These are phyloP conservation scores for Diaporthe humulicola DNA, from an alignment of 2,329 filamentous ascomycete genomes.

Conservation along the genomic window DNA sequence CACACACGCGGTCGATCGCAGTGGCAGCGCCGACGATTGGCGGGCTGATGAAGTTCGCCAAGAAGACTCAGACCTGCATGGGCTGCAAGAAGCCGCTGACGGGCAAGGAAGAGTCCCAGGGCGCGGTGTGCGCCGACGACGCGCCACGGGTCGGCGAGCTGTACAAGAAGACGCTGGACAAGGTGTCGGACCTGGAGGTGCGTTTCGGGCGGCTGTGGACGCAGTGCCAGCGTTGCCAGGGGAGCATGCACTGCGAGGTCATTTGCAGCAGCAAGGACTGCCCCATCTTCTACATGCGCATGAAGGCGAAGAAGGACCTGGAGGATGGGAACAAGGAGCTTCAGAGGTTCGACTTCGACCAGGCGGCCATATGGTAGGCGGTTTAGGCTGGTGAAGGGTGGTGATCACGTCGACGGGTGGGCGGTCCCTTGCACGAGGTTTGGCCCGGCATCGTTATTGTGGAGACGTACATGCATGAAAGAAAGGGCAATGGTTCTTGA, in stretches of 20 bases:
- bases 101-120: slow-evolving; percentile 81
- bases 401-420: neutral
- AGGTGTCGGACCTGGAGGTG: slow-evolving; percentile 92
- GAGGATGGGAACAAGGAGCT: slow-evolving; percentile 95
- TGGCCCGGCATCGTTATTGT: slow-evolving; percentile 2
- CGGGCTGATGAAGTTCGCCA: slow-evolving; percentile 97
- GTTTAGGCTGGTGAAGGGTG: neutral
- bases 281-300: slow-evolving; percentile 99
- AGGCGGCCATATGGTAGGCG: slow-evolving; percentile 72
- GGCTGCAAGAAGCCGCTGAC: slow-evolving; percentile 97
- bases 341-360: slow-evolving; percentile 88
- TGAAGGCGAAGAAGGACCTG: slow-evolving; percentile 99
- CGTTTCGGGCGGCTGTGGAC: slow-evolving; percentile 95
- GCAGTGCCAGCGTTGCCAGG: slow-evolving; percentile 97
- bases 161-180: slow-evolving; percentile 90
- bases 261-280: slow-evolving; percentile 97
- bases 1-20: slow-evolving; percentile 94
- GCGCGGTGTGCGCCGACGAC: slow-evolving; percentile 91
- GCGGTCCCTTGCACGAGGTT: neutral
- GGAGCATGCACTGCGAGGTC: slow-evolving; percentile 97
- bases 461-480: slow-evolving; percentile 5
- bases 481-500: neutral
- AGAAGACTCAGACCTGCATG: slow-evolving; percentile 98
- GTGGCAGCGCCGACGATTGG: slow-evolving; percentile 92
- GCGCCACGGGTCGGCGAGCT: slow-evolving; percentile 88